Percentiles rank a stretch among this genome's conserved stretches.
These are phyloP conservation scores for Protomyces arabidopsidicola DNA, from an alignment of 1,139 yeast genomes.

Conservation along the genomic window DNA sequence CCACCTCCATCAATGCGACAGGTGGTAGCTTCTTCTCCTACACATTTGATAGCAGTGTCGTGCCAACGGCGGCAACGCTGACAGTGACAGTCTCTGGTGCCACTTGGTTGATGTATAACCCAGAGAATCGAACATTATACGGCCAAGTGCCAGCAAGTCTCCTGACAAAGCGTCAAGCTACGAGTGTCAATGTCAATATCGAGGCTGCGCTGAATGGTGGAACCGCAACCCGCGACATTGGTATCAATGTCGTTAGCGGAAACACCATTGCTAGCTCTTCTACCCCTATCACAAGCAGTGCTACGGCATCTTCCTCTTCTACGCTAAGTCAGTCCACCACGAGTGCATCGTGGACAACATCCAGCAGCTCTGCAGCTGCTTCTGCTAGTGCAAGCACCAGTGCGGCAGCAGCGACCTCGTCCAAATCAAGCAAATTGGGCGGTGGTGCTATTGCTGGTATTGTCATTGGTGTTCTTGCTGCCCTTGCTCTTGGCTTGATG, in stretches of 20 bases:
- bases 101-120: conserved; percentile 63
- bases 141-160: conserved; percentile 58
- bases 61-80: conserved; percentile 48
- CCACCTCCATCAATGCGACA: conserved; percentile 54
- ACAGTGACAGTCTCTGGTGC: conserved; percentile 41
- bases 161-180: conserved; percentile 13
- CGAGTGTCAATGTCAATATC: conserved; percentile 31
- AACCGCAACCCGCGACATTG: conserved; percentile 28
- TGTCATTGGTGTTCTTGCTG: conserved; percentile 3
- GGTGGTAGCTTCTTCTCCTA: conserved; percentile 54
- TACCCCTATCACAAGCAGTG: conserved; percentile 30
- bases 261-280: conserved; percentile 32
- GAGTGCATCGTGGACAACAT: conserved; percentile 37
- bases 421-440: background rate
- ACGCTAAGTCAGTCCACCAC: conserved; percentile 30
- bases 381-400: background rate
- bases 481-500: background rate
- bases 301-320: conserved; percentile 32
- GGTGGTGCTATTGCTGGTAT: background rate
- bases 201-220: conserved; percentile 30
- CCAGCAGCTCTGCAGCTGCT: conserved; percentile 39
- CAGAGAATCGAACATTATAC: conserved; percentile 57
- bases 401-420: background rate
- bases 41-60: conserved; percentile 43
- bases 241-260: conserved; percentile 21